These are phyloP conservation scores for Salvia hispanica DNA, from an alignment of 257 asterid species.

Conservation along the genomic window DNA sequence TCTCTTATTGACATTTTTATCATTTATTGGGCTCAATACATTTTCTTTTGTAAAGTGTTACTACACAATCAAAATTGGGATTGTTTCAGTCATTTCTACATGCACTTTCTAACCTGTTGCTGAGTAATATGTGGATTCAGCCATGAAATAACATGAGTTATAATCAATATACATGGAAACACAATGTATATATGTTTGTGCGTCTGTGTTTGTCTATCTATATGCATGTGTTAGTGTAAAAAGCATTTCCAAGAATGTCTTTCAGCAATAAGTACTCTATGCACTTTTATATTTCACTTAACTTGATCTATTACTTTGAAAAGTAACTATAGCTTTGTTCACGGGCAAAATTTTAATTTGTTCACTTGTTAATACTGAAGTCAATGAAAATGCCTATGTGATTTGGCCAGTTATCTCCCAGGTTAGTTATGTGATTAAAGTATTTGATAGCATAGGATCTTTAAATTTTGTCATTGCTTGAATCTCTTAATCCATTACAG, in stretches of 20 bases:
- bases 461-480: slow-evolving; percentile 13
- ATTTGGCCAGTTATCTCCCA: not conserved
- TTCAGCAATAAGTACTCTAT: slow-evolving; percentile 12
- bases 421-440: not conserved
- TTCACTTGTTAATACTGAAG: not conserved
- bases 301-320: no score
- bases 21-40: slow-evolving; percentile 3
- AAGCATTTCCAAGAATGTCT: not conserved
- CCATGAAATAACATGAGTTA: slow-evolving; percentile 11
- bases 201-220: not conserved
- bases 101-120: slow-evolving; percentile 11
- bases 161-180: not conserved
- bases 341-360: no score
- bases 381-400: not conserved
- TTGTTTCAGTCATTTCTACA: not conserved
- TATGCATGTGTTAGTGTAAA: not conserved
- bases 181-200: not conserved
- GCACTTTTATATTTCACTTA: not conserved
- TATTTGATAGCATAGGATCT: not conserved
- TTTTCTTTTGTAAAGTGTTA: slow-evolving; percentile 24
- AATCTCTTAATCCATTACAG: slow-evolving; percentile 15
- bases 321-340: no score
- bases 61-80: not conserved
- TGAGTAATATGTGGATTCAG: slow-evolving; percentile 13
- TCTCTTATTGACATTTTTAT: slow-evolving; percentile 17